These are phyloP conservation scores for Trichoderma sp. DNA, from an alignment of 2,329 filamentous ascomycete species.

Conservation along the genomic window DNA sequence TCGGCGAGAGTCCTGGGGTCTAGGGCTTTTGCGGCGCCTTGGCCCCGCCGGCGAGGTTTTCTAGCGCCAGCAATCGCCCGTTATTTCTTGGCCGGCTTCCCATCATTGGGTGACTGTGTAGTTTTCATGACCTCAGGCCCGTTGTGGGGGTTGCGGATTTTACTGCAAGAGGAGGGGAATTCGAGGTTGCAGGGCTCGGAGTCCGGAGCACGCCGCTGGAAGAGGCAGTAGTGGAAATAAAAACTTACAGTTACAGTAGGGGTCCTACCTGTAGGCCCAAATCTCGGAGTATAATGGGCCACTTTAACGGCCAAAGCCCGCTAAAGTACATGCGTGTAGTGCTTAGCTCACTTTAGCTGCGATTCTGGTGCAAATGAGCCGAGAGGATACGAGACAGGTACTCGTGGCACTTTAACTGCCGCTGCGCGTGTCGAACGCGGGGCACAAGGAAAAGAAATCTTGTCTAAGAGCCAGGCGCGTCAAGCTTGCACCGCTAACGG, in stretches of 20 bases:
- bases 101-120: not conserved
- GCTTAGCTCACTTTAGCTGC: not conserved
- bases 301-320: not conserved
- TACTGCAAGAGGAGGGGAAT: not conserved
- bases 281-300: not conserved
- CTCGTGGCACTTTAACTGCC: not conserved
- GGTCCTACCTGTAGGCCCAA: not conserved
- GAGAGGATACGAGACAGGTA: not conserved
- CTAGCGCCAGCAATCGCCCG: conserved; percentile 1
- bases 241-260: not conserved
- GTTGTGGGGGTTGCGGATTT: not conserved
- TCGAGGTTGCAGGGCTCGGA: not conserved
- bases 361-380: not conserved
- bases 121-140: not conserved
- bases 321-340: not conserved
- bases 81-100: not conserved
- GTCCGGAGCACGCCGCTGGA: not conserved
- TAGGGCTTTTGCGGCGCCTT: not conserved
- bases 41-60: conserved; percentile 10
- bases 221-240: not conserved
- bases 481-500: not conserved
- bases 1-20: not conserved
- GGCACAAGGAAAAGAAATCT: conserved; percentile 6
- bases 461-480: not conserved
- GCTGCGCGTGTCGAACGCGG: conserved; percentile 13